Conservation (phyloP, 148 eudicot species). For the Nepenthes gracilis region DNA sequence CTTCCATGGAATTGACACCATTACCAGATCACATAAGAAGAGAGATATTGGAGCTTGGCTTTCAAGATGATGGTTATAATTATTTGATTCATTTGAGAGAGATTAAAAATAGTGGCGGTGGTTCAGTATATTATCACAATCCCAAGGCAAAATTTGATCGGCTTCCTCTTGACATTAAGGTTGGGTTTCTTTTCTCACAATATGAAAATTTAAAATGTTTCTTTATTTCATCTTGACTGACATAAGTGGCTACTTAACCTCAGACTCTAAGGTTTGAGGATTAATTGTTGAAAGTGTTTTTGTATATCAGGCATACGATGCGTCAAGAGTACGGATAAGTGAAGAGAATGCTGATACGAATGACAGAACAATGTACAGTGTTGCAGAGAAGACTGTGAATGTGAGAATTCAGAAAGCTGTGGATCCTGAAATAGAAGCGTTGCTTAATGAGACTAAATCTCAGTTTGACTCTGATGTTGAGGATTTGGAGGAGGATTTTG, state of each 20-base stretch:
- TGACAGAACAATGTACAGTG: constrained; percentile 48
- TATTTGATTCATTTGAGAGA: constrained; percentile 80
- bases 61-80: constrained; percentile 96
- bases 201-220: not conserved
- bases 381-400: constrained; percentile 58
- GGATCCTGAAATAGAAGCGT: constrained; percentile 68
- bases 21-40: constrained; percentile 62
- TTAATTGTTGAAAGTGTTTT: constrained; percentile 2
- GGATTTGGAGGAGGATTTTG: constrained; percentile 92
- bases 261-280: not conserved
- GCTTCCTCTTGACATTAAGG: constrained; percentile 79
- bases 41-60: constrained; percentile 87
- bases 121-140: constrained; percentile 59
- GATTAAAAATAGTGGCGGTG: constrained; percentile 72
- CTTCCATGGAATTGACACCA: constrained; percentile 4
- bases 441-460: constrained; percentile 71
- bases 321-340: constrained; percentile 53
- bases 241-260: not conserved
- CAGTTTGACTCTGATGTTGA: constrained; percentile 73
- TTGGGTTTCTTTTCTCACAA: not conserved
- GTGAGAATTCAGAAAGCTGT: constrained; percentile 64
- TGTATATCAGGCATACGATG: constrained; percentile 75
- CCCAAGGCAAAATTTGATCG: constrained; percentile 56
- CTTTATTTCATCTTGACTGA: not conserved
- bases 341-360: constrained; percentile 25